phyloP scores from a whole-genome alignment of 1,139 yeast genomes.

The Debaryomyces psychrophilus region DNA sequence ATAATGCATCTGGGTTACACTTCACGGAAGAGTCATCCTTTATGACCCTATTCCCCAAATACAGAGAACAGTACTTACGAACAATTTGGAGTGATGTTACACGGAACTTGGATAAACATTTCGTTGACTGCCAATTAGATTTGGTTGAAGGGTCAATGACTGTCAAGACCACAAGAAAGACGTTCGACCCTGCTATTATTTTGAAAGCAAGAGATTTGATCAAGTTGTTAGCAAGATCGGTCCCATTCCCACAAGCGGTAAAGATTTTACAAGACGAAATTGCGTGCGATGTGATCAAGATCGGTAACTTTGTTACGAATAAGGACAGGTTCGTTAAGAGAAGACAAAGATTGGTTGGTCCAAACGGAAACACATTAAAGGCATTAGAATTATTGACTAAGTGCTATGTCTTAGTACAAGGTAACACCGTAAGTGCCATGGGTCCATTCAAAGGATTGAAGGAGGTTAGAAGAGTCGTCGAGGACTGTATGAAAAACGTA shows the following conservation, averaged over 20 bases:
- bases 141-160: constrained; percentile 97
- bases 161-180: constrained; percentile 91
- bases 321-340: constrained; percentile 94
- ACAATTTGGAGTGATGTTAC: constrained; percentile 95
- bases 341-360: constrained; percentile 95
- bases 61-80: constrained; percentile 87
- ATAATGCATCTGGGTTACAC: constrained; percentile 80
- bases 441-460: constrained; percentile 94
- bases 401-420: constrained; percentile 94
- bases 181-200: constrained; percentile 93
- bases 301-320: constrained; percentile 84
- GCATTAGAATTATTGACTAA: constrained; percentile 91
- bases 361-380: constrained; percentile 93
- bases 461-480: constrained; percentile 90
- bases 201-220: constrained; percentile 93
- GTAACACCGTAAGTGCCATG: constrained; percentile 96
- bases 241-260: constrained; percentile 95
- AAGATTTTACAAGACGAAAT: constrained; percentile 88
- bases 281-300: constrained; percentile 95
- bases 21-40: constrained; percentile 94
- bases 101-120: constrained; percentile 68
- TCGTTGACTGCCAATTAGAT: constrained; percentile 80
- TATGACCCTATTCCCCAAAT: constrained; percentile 94
- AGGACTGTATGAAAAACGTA: constrained; percentile 94
- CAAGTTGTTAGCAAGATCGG: constrained; percentile 91